Percentiles rank a stretch among this genome's conserved stretches.
phyloP scores from a whole-genome alignment of 2,329 filamentous ascomycete genomes.

The Seiridium unicorne region DNA sequence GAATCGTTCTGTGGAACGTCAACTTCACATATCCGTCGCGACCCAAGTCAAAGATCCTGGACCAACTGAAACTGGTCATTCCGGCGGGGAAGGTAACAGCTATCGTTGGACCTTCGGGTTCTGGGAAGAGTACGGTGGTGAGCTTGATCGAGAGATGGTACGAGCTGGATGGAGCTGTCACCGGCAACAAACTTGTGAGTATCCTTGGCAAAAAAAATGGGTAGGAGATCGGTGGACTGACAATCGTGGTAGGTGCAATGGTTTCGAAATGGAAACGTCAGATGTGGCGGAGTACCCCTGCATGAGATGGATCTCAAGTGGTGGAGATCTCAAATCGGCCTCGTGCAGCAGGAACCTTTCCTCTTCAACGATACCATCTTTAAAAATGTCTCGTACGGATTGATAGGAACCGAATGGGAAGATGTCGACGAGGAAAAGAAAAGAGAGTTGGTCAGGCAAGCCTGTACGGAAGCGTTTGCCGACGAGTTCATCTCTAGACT shows the following conservation, averaged over 20 bases:
- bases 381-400: slow-evolving; percentile 59
- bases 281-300: slow-evolving; percentile 51
- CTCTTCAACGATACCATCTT: slow-evolving; percentile 66
- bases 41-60: slow-evolving; percentile 61
- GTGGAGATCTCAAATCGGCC: slow-evolving; percentile 60
- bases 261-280: slow-evolving; percentile 47
- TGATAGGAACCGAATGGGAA: slow-evolving; percentile 53
- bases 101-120: slow-evolving; percentile 71
- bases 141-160: slow-evolving; percentile 73
- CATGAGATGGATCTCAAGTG: slow-evolving; percentile 61
- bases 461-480: slow-evolving; percentile 56
- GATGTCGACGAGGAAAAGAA: slow-evolving; percentile 44
- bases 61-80: slow-evolving; percentile 56
- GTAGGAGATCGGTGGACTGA: slow-evolving; percentile 6
- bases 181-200: slow-evolving; percentile 31
- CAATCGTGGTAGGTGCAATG: slow-evolving; percentile 17
- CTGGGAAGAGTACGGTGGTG: slow-evolving; percentile 73
- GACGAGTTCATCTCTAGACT: slow-evolving; percentile 56
- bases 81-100: slow-evolving; percentile 68
- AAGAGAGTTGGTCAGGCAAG: slow-evolving; percentile 45
- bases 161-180: slow-evolving; percentile 45
- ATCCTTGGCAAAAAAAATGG: background rate
- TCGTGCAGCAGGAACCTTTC: slow-evolving; percentile 68
- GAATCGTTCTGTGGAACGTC: slow-evolving; percentile 62
- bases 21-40: slow-evolving; percentile 70